Conservation (phyloP, 805 yeast genomes). For the Tetrapisispora fleetii region DNA sequence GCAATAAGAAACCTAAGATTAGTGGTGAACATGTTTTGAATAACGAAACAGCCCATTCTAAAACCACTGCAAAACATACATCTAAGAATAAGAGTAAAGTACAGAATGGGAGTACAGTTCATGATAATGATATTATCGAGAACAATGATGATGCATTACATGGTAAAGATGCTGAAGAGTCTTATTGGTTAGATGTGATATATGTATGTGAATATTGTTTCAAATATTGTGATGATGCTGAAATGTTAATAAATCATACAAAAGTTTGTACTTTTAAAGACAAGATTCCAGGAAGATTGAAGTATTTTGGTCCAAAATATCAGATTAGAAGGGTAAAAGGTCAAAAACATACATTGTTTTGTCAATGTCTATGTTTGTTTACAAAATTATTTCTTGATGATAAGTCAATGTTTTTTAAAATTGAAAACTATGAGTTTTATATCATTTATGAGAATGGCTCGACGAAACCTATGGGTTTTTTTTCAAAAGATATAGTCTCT, state of each 20-base stretch:
- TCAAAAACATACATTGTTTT: conserved; percentile 48
- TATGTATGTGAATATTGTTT: conserved; percentile 77
- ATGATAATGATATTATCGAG: not conserved
- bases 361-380: conserved; percentile 76
- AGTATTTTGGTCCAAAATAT: conserved; percentile 49
- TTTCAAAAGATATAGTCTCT: conserved; percentile 76
- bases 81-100: not conserved
- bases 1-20: not conserved
- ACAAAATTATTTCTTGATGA: conserved; percentile 84
- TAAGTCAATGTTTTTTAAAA: conserved; percentile 75
- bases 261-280: conserved; percentile 35
- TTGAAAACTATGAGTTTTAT: conserved; percentile 74
- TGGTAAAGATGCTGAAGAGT: not conserved
- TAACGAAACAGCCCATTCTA: not conserved
- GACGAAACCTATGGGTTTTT: conserved; percentile 73
- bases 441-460: conserved; percentile 47
- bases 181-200: conserved; percentile 48
- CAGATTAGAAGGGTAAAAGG: conserved; percentile 65
- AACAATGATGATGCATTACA: not conserved
- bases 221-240: conserved; percentile 51
- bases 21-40: not conserved
- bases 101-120: not conserved
- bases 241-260: conserved; percentile 42
- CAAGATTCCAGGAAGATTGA: conserved; percentile 53
- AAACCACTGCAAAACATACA: not conserved